These are phyloP conservation scores for Suillus lakei DNA, from an alignment of 768 basidiomycete genomes.

Conservation along the genomic window DNA sequence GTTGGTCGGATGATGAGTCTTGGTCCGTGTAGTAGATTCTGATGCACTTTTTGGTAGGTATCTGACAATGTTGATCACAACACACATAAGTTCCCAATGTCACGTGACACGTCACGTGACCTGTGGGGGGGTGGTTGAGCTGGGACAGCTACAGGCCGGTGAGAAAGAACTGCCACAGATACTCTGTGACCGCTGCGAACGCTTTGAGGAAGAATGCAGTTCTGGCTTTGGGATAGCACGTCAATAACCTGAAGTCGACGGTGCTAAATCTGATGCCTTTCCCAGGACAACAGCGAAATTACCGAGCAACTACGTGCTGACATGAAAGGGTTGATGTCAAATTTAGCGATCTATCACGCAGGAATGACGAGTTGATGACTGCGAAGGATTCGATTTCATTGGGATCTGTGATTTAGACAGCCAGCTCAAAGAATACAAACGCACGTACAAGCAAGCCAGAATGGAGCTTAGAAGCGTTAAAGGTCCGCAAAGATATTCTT, in stretches of 20 bases:
- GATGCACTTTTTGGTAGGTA: no score
- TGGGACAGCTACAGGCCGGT: no score
- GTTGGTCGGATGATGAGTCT: no score
- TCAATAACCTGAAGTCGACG: constrained; percentile 14
- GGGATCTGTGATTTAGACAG: constrained; percentile 79
- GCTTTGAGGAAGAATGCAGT: constrained; percentile 64
- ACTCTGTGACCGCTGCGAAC: constrained; percentile 68
- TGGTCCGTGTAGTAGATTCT: no score
- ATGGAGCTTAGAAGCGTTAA: constrained; percentile 93
- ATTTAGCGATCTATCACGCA: constrained; percentile 75
- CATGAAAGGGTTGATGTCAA: constrained; percentile 79
- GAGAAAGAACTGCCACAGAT: constrained; percentile 74
- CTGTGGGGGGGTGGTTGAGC: no score
- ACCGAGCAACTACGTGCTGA: constrained; percentile 83
- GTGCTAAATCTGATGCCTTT: constrained; percentile 5
- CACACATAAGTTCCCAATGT: no score
- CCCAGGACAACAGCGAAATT: constrained; percentile 62
- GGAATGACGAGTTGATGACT: constrained; percentile 88
- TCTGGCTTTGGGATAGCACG: constrained; percentile 44
- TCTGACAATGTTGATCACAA: no score
- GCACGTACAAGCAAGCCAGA: constrained; percentile 94
- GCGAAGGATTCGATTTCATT: constrained; percentile 83
- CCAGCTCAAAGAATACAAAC: constrained; percentile 89
- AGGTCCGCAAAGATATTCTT: constrained; percentile 51
- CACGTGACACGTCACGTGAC: no score